A percentile compares a stretch with the other conserved stretches of the same genome.
Conservation (phyloP, 2,329 filamentous ascomycete species). For the Mariannaea sp. region DNA sequence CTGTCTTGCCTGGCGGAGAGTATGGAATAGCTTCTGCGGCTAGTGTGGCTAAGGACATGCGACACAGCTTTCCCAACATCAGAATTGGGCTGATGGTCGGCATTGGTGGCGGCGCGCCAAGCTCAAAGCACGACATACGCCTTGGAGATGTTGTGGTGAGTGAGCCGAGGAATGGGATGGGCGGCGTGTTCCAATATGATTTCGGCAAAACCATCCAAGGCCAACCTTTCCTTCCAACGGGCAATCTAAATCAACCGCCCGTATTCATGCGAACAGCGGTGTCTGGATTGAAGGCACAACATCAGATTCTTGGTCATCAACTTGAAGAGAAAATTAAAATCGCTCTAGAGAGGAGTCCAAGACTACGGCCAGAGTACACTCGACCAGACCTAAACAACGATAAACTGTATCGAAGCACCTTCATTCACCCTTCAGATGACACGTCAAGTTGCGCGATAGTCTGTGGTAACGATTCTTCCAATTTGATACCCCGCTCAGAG, state of each 20-base stretch:
- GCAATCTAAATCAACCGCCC: not conserved
- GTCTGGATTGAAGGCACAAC: not conserved
- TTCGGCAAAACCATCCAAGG: not conserved
- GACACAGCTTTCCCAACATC: not conserved
- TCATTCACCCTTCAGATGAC: no score
- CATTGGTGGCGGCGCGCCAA: not conserved
- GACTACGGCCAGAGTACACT: conserved; percentile 14
- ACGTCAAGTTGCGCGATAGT: no score
- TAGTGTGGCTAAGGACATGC: not conserved
- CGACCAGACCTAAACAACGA: not conserved
- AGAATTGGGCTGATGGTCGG: not conserved
- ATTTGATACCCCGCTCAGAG: no score
- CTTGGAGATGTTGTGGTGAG: not conserved
- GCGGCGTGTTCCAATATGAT: not conserved
- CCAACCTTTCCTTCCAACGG: not conserved
- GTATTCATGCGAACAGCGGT: not conserved
- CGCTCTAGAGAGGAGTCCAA: not conserved
- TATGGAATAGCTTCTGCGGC: not conserved
- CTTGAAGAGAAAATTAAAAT: not conserved
- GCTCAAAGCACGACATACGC: not conserved
- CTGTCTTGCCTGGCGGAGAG: not conserved
- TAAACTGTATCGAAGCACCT: no score
- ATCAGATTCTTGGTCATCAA: conserved; percentile 8
- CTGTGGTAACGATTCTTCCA: no score
- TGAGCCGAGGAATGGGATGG: not conserved